Base-by-base conservation (phyloP, 495 filamentous ascomycete species). In the Xylaria palmicola region DNA sequence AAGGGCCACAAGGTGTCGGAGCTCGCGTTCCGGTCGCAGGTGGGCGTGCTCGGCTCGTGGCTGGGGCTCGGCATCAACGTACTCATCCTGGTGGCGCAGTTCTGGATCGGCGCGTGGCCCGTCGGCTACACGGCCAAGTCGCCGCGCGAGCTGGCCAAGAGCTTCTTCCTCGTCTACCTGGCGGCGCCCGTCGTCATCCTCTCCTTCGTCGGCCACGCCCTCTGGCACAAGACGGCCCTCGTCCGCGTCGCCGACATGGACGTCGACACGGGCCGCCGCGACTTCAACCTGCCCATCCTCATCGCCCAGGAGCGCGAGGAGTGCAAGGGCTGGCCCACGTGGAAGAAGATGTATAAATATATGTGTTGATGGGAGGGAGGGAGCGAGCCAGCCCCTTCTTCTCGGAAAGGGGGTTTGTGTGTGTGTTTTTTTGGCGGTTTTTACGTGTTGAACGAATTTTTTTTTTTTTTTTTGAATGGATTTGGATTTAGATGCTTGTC, bases 71-170 rank as follows among this genome's bases (percentile, higher is more conserved):
- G 76, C 30, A 86, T 96, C 72, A 97, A 97, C 72, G 56, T 79
- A 26, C 76, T 96, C 9, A 87, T 98, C n/a, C 81, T 98, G 20
- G 68, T 93, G 45, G 93, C 90, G 7, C 93, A 98, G 69, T 96
- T 98, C 79, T 98, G 94, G 94, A 88, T 87, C 27, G 92, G 89
- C 29, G 88, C 90, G 15, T 90, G 88, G 62, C 94, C 94, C 1
- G 77, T 94, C 24, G 88, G 83, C 32, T 85, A 82, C 64, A 72
- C 56, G 0, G 54, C 68, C 0, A 79, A 71, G 69, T 77, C 77
- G 5, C 34, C 79, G 0, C 26, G 40, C 0, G 77, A 78, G 1
- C 69, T 83, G 26, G 83, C 79, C 0, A 62, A 85, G 62, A 83
- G 75, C 56, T 97, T 93, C 75, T 97, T 97, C 74, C 65, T 83